phyloP scores from a whole-genome alignment of 2,329 filamentous ascomycete genomes.

The Hypomyces rosellus region DNA sequence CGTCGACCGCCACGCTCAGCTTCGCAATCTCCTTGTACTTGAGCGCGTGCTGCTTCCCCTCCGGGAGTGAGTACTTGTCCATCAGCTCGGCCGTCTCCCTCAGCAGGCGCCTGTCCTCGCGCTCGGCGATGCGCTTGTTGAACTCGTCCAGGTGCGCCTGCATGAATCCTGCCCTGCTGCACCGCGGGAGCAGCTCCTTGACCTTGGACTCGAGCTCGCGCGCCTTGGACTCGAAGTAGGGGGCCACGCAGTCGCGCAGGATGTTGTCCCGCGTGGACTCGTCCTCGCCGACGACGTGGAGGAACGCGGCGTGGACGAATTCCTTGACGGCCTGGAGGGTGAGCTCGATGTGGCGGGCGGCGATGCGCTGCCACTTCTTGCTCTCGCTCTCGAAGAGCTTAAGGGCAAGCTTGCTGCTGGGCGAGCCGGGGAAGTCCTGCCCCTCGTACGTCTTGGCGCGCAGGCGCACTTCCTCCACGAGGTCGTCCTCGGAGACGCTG shows the following conservation, averaged over 20 bases:
- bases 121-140: neutral
- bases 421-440: constrained; percentile 31
- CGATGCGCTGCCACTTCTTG: constrained; percentile 32
- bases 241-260: neutral
- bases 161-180: neutral
- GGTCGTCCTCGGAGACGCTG: neutral
- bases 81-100: neutral
- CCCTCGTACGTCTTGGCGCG: neutral
- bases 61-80: neutral
- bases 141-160: neutral
- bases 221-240: neutral
- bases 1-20: neutral
- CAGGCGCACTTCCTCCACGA: neutral
- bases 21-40: neutral
- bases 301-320: constrained; percentile 33
- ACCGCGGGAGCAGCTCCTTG: neutral
- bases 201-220: neutral
- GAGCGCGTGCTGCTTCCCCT: neutral
- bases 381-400: constrained; percentile 35
- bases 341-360: constrained; percentile 28
- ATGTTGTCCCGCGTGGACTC: constrained; percentile 1
- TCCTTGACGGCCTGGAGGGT: constrained; percentile 23
- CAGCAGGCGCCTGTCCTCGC: neutral
- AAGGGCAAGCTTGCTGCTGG: constrained; percentile 30
- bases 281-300: constrained; percentile 23